Percentiles rank a stretch among this genome's conserved stretches.
Conservation (phyloP, 306 rosid species). For the Corylus heterophylla region DNA sequence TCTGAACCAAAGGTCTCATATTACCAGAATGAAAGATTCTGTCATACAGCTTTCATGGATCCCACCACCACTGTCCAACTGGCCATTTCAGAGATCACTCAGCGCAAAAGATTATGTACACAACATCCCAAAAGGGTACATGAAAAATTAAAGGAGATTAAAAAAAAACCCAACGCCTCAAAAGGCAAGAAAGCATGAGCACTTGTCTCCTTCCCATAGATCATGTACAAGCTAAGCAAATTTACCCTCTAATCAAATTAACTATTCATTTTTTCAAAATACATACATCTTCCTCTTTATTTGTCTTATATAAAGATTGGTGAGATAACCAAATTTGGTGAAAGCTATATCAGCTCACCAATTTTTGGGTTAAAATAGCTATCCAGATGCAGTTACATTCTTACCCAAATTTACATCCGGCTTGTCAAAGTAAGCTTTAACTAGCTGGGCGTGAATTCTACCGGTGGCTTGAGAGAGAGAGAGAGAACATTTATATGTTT, state of each 20-base stretch:
- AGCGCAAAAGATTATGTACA: slow-evolving; percentile 26
- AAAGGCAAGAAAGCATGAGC: slow-evolving; percentile 39
- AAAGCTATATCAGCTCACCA: too few relatives aligned
- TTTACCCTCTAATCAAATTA: too few relatives aligned
- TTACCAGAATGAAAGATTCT: slow-evolving; percentile 38
- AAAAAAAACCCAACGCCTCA: slow-evolving; percentile 34
- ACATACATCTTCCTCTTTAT: too few relatives aligned
- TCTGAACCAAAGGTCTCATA: slow-evolving; percentile 44
- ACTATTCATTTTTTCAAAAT: too few relatives aligned
- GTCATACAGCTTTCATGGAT: slow-evolving; percentile 55
- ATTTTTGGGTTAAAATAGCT: too few relatives aligned
- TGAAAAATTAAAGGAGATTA: slow-evolving; percentile 12
- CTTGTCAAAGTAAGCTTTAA: too few relatives aligned
- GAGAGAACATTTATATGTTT: neutral
- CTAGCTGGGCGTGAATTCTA: too few relatives aligned
- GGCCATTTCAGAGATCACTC: slow-evolving; percentile 35
- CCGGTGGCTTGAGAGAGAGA: neutral
- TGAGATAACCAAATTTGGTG: too few relatives aligned
- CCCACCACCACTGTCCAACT: slow-evolving; percentile 58
- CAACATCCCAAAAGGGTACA: slow-evolving; percentile 30
- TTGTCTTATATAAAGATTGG: too few relatives aligned
- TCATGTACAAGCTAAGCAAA: neutral
- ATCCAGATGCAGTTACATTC: too few relatives aligned
- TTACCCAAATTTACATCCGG: too few relatives aligned
- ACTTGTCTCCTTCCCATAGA: slow-evolving; percentile 34